phyloP scores from a whole-genome alignment of 2,329 filamentous ascomycete species.

The Trichoderma sp. region DNA sequence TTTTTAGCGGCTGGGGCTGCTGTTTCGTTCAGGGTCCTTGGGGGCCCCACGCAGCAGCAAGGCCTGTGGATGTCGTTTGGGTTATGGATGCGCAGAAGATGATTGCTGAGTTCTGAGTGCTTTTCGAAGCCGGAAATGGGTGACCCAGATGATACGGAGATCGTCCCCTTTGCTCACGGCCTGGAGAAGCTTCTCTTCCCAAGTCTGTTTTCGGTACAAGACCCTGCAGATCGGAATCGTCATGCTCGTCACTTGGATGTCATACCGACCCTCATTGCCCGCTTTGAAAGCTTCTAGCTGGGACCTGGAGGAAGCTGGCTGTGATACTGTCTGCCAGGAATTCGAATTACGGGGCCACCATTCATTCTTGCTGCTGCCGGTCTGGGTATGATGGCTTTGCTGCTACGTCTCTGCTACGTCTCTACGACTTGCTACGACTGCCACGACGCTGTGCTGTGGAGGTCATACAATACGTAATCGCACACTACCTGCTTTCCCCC shows the following conservation, averaged over 20 bases:
- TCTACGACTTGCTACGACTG: neutral
- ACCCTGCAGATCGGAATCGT: conserved; percentile 22
- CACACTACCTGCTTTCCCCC: neutral
- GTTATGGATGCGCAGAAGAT: neutral
- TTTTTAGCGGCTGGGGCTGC: neutral
- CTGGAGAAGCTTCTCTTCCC: neutral
- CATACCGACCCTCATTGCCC: conserved; percentile 5
- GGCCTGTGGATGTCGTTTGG: conserved; percentile 2
- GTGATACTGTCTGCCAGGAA: conserved; percentile 4
- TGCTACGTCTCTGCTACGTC: neutral
- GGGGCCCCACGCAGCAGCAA: conserved; percentile 11
- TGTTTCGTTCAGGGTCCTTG: conserved; percentile 26
- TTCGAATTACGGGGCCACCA: conserved; percentile 8
- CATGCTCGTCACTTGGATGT: conserved; percentile 27
- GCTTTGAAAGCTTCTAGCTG: neutral
- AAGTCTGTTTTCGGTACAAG: neutral
- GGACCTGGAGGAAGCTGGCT: neutral
- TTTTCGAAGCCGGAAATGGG: neutral
- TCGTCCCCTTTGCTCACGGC: neutral
- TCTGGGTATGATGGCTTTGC: neutral
- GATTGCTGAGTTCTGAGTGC: neutral
- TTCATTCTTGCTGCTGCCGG: neutral
- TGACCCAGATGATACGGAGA: neutral
- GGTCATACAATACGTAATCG: neutral
- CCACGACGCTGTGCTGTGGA: neutral